phyloP scores from a whole-genome alignment of 2,329 filamentous ascomycete genomes.

The Monosporascus sp. region DNA sequence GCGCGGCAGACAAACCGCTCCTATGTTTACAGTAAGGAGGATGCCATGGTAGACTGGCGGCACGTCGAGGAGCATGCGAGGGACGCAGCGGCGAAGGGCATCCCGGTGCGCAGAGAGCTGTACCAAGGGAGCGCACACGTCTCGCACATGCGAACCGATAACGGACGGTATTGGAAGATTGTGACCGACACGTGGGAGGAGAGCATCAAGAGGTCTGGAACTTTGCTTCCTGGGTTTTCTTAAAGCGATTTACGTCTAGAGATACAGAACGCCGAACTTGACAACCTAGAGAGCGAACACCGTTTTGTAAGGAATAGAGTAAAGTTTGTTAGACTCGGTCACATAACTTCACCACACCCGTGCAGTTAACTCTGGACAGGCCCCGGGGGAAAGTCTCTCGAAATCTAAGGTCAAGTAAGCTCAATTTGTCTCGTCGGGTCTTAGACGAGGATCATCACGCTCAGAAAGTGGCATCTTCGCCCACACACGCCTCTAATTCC shows the following conservation, averaged over 20 bases:
- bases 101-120: slow-evolving; percentile 36
- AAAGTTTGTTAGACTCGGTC: not conserved
- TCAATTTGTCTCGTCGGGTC: too few relatives aligned
- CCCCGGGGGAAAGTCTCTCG: too few relatives aligned
- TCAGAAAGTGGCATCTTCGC: too few relatives aligned
- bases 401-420: too few relatives aligned
- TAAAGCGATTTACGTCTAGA: not conserved
- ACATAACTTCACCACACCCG: too few relatives aligned
- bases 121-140: slow-evolving; percentile 48
- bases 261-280: too few relatives aligned
- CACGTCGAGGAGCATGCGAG: slow-evolving; percentile 45
- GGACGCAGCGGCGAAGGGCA: slow-evolving; percentile 34
- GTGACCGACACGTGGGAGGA: slow-evolving; percentile 43
- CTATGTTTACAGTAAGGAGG: slow-evolving; percentile 48
- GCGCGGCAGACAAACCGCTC: slow-evolving; percentile 37
- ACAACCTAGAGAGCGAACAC: too few relatives aligned
- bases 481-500: too few relatives aligned
- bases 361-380: too few relatives aligned
- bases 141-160: slow-evolving; percentile 41
- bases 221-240: not conserved
- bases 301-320: not conserved
- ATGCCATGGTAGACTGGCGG: slow-evolving; percentile 39
- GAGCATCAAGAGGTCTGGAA: slow-evolving; percentile 1
- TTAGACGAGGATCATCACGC: too few relatives aligned
- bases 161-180: slow-evolving; percentile 44